These are phyloP conservation scores for Adansonia madagascariensis DNA, from an alignment of 441 rosid species.

Conservation along the genomic window DNA sequence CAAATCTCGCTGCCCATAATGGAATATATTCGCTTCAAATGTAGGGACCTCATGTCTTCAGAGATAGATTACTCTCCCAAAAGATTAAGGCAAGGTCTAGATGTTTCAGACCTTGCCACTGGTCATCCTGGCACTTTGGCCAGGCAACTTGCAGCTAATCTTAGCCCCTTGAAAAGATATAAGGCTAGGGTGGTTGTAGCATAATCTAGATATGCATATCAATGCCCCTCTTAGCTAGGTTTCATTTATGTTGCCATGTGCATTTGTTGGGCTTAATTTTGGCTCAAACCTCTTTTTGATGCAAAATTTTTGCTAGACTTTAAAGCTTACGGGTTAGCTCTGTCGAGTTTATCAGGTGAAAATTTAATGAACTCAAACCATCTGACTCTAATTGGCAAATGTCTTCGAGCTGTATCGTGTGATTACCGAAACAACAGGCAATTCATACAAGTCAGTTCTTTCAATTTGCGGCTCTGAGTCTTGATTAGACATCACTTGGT, in stretches of 20 bases:
- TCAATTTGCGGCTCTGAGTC: background rate
- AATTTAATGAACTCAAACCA: background rate
- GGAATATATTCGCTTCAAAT: constrained; percentile 22
- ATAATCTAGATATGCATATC: background rate
- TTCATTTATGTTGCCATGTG: background rate
- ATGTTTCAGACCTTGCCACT: background rate
- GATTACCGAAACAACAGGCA: background rate
- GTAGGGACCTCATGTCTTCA: constrained; percentile 20
- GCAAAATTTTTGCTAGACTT: background rate
- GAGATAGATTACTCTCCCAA: background rate
- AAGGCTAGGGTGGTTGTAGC: background rate
- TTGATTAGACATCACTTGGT: background rate
- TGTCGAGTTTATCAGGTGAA: background rate
- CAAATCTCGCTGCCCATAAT: constrained; percentile 13
- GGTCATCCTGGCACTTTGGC: background rate
- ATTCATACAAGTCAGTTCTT: background rate
- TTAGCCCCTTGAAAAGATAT: background rate
- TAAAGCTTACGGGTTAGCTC: background rate
- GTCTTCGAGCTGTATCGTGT: background rate
- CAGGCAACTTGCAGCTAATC: constrained; percentile 15
- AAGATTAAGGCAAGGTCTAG: background rate
- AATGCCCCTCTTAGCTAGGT: background rate
- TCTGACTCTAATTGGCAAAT: background rate
- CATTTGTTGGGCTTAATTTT: background rate
- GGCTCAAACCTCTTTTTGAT: background rate